phyloP scores from a whole-genome alignment of 148 eudicot species.

The Cornus suecica region DNA sequence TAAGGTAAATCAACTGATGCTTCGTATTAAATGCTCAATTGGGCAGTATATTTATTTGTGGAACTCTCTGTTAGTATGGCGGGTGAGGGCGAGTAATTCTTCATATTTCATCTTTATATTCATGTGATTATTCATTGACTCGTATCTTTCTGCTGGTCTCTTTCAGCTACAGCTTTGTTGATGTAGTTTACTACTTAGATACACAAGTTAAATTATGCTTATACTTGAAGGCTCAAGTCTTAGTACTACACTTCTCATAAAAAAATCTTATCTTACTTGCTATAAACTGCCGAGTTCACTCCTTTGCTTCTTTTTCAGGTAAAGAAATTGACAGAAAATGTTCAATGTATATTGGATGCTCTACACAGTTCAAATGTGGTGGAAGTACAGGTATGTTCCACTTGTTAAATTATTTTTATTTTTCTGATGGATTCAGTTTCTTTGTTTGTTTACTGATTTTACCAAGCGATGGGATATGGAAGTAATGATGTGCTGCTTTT shows the following conservation, averaged over 20 bases:
- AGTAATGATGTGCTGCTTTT: neutral
- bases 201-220: neutral
- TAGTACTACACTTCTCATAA: neutral
- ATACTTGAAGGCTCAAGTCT: neutral
- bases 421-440: neutral
- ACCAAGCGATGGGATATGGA: too few species aligned
- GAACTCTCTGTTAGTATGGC: neutral
- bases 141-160: neutral
- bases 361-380: constrained; percentile 53
- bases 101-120: neutral
- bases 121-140: neutral
- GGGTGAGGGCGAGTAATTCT: neutral
- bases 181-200: neutral
- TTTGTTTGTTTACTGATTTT: neutral
- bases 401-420: too few species aligned
- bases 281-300: neutral
- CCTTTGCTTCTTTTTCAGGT: constrained; percentile 46
- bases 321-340: constrained; percentile 47
- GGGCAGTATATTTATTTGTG: neutral
- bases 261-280: neutral
- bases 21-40: neutral
- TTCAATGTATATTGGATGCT: constrained; percentile 61
- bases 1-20: neutral
- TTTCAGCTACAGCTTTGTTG: neutral
- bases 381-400: constrained; percentile 65